phyloP scores from a whole-genome alignment of 208 protist genomes.

The Trichomonas tenax region DNA sequence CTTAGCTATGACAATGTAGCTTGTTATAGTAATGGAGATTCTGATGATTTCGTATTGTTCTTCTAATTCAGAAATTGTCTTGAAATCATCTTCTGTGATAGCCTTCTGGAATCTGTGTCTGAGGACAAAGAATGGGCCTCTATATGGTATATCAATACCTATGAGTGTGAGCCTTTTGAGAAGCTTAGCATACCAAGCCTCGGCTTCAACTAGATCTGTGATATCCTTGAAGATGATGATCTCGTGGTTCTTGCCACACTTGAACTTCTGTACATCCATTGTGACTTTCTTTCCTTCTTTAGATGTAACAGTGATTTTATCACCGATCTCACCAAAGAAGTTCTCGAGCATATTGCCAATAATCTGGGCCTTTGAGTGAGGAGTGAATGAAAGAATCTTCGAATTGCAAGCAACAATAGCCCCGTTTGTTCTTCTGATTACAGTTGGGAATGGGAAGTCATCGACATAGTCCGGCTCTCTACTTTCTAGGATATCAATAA shows the following conservation, averaged over 20 bases:
- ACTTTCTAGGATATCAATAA: neutral
- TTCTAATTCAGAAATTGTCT: neutral
- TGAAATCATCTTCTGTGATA: neutral
- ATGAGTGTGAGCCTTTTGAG: neutral
- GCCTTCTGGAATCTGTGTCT: neutral
- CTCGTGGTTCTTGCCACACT: neutral
- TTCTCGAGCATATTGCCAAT: neutral
- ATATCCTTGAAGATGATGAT: neutral
- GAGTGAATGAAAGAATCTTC: neutral
- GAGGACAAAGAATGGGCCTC: neutral
- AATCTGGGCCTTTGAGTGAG: neutral
- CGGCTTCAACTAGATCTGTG: neutral
- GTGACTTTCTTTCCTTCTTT: neutral
- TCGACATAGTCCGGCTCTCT: neutral
- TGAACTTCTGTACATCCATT: neutral
- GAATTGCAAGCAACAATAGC: neutral
- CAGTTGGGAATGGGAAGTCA: neutral
- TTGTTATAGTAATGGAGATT: neutral
- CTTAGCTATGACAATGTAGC: neutral
- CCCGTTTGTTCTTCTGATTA: neutral
- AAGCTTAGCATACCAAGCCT: neutral
- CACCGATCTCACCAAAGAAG: neutral
- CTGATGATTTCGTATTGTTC: neutral
- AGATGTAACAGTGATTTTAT: neutral
- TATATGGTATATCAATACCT: neutral